Conservation (phyloP, 192 early-diverging fungal species). For the Coemansia sp. region DNA sequence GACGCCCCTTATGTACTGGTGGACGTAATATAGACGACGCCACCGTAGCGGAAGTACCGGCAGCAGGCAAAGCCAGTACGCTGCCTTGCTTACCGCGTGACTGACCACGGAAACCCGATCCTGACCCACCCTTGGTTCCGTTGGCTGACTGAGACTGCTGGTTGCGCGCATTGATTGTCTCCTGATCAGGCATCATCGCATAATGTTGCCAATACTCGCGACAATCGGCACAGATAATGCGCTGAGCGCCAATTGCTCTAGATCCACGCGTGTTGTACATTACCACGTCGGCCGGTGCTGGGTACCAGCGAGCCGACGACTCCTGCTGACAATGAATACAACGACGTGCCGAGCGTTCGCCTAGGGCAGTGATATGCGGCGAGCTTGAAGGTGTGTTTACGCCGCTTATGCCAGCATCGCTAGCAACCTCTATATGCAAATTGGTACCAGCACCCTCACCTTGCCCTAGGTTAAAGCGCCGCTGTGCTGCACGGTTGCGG, state of each 20-base stretch:
- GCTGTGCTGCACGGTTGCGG: conserved; percentile 45
- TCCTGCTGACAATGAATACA: conserved; percentile 43
- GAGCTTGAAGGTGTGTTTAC: conserved; percentile 35
- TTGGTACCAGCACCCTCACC: conserved; percentile 40
- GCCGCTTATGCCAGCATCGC: conserved; percentile 29
- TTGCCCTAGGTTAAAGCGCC: conserved; percentile 38
- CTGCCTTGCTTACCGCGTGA: no score
- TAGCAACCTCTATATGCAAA: conserved; percentile 32
- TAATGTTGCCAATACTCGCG: conserved; percentile 44
- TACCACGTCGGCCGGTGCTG: conserved; percentile 27
- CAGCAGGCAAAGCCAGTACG: not conserved
- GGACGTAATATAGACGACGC: not conserved
- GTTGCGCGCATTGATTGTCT: conserved; percentile 28
- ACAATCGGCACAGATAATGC: conserved; percentile 43
- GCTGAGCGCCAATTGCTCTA: conserved; percentile 18
- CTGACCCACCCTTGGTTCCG: not conserved
- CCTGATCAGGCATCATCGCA: conserved; percentile 41
- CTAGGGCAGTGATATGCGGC: conserved; percentile 8
- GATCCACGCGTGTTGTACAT: conserved; percentile 36
- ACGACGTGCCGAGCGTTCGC: conserved; percentile 1
- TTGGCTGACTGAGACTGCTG: no score
- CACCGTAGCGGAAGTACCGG: not conserved
- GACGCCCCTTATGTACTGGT: conserved; percentile 11
- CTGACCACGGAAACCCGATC: not conserved
- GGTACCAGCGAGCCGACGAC: conserved; percentile 23